phyloP scores from a whole-genome alignment of 225 moss, liverwort and hornwort species.

The Marchantia paleacea region DNA sequence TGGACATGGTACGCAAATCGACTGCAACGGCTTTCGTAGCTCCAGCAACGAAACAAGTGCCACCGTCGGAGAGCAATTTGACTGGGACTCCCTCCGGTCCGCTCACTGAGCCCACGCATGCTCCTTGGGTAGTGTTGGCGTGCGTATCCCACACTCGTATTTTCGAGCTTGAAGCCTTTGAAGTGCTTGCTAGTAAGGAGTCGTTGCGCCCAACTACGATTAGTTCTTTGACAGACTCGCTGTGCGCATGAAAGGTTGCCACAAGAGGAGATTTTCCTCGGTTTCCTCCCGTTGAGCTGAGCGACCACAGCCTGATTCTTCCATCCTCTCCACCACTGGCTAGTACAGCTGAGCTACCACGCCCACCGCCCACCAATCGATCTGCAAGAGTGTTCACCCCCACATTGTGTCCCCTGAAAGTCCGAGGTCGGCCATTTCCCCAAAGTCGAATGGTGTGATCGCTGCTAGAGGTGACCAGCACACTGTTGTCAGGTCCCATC shows the following conservation, averaged over 20 bases:
- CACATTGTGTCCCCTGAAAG: constrained; percentile 61
- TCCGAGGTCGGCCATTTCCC: constrained; percentile 68
- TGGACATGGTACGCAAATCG: constrained; percentile 62
- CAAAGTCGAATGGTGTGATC: constrained; percentile 74
- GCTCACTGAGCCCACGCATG: constrained; percentile 58
- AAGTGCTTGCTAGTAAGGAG: constrained; percentile 64
- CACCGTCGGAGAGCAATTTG: constrained; percentile 49
- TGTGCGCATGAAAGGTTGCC: constrained; percentile 61
- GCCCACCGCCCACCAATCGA: constrained; percentile 57
- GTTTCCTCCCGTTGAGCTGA: constrained; percentile 23
- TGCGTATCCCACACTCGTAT: constrained; percentile 64
- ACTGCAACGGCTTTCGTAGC: constrained; percentile 52
- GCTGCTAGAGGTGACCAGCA: constrained; percentile 69
- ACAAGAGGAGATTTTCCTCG: constrained; percentile 62
- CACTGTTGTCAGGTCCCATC: constrained; percentile 41
- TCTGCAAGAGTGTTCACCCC: constrained; percentile 68
- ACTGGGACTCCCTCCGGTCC: constrained; percentile 53
- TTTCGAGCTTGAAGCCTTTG: constrained; percentile 62
- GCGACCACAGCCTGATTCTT: constrained; percentile 64
- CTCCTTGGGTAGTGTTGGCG: constrained; percentile 46
- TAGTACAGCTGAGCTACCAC: constrained; percentile 53
- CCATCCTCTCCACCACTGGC: constrained; percentile 78
- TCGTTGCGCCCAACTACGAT: constrained; percentile 59
- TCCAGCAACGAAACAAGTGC: constrained; percentile 58
- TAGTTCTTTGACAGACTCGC: constrained; percentile 61